A percentile compares a stretch with the other conserved stretches of the same genome.
Conservation (phyloP, 1,139 yeast genomes). For the Meyerozyma carpophila region DNA sequence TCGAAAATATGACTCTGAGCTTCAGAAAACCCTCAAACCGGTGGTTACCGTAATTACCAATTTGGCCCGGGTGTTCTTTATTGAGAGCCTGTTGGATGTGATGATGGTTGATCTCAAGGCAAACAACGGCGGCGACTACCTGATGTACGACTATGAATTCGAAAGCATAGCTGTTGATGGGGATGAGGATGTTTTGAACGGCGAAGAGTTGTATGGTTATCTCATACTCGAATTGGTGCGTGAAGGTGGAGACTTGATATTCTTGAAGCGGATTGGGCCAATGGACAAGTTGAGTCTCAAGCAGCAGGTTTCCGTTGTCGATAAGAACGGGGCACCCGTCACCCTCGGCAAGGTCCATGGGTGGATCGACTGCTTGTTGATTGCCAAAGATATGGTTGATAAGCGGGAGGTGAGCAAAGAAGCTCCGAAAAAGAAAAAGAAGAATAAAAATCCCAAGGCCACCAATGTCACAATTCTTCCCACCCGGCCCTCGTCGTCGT, state of each 20-base stretch:
- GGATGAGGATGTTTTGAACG: slow-evolving; percentile 29
- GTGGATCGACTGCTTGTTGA: slow-evolving; percentile 43
- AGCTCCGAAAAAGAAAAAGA: neutral
- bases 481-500: neutral
- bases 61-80: slow-evolving; percentile 39
- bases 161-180: slow-evolving; percentile 29
- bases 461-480: neutral
- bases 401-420: neutral
- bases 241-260: slow-evolving; percentile 53
- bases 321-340: slow-evolving; percentile 28
- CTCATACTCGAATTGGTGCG: slow-evolving; percentile 59
- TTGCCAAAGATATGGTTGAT: slow-evolving; percentile 36
- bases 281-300: slow-evolving; percentile 18
- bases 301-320: slow-evolving; percentile 34
- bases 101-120: slow-evolving; percentile 42
- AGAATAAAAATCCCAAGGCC: neutral
- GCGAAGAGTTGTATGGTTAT: slow-evolving; percentile 46
- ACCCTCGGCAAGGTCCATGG: slow-evolving; percentile 34
- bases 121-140: slow-evolving; percentile 55
- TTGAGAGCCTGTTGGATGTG: slow-evolving; percentile 32
- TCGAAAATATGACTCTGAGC: slow-evolving; percentile 25
- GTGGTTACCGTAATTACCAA: slow-evolving; percentile 47
- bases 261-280: slow-evolving; percentile 40
- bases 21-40: slow-evolving; percentile 31
- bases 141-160: slow-evolving; percentile 77